A percentile compares a stretch with the other conserved stretches of the same genome.
These are phyloP conservation scores for Zygoascus sp. DNA, from an alignment of 1,139 yeast species.

Conservation along the genomic window DNA sequence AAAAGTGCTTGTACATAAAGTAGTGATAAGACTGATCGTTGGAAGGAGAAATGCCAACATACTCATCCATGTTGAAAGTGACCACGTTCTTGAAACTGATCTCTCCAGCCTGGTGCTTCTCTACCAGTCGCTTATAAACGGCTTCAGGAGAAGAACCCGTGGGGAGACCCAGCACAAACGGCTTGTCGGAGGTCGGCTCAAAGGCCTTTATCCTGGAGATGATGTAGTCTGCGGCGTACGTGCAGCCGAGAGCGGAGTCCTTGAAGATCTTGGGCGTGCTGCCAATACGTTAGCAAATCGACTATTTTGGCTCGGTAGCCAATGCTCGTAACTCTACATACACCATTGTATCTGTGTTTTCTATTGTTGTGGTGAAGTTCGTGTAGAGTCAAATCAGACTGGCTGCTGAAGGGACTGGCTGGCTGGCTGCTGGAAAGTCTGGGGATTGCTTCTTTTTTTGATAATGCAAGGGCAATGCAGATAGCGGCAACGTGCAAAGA, in stretches of 20 bases:
- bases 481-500: too few relatives aligned
- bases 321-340: background rate
- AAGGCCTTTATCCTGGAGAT: constrained; percentile 44
- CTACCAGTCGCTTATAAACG: constrained; percentile 47
- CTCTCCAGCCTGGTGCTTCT: constrained; percentile 43
- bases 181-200: constrained; percentile 45
- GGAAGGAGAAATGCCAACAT: constrained; percentile 47
- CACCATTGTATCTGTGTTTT: constrained; percentile 3
- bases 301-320: background rate
- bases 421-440: background rate
- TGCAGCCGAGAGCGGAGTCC: constrained; percentile 41
- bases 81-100: constrained; percentile 53
- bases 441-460: too few relatives aligned
- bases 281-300: background rate
- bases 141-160: constrained; percentile 66
- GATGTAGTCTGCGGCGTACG: constrained; percentile 48
- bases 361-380: background rate
- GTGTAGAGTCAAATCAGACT: too few relatives aligned
- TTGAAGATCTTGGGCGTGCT: constrained; percentile 19
- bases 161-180: constrained; percentile 59
- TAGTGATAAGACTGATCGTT: constrained; percentile 56
- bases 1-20: constrained; percentile 56
- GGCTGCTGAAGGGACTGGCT: background rate
- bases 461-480: too few relatives aligned
- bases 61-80: constrained; percentile 63